Base-by-base conservation (phyloP, 2,329 filamentous ascomycete species). In the Sporothrix humicola region DNA sequence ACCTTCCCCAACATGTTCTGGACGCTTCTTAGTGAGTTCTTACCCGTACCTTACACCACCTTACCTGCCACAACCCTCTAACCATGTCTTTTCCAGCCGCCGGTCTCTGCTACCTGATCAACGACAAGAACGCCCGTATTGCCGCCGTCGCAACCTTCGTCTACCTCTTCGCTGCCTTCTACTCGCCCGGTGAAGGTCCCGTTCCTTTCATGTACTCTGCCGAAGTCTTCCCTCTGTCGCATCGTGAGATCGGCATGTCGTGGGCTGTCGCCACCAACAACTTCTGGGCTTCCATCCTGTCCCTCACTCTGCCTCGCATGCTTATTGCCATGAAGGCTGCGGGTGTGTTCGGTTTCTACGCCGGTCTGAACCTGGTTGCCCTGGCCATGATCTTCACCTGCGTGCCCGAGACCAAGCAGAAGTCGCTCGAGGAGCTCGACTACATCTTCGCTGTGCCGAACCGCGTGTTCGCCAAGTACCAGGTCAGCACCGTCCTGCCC, bases 161-260 rank as follows among this genome's bases (percentile, higher is more conserved):
- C 61, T 80, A 78, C 76, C 71, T 80, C 59, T 80, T 80, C 50
- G 74, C 75, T 20, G 77, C 77, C 26, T 79, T 78, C 68, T 80
- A 80, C 74, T 80, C 79, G 2, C 79, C 79, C 8, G 79, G 87
- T 1, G 91, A 93, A 82, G 91, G 90, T 0, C 88, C 88, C 10
- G 90, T 93, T 12, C 90, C 90, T 0, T 93, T 91, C 79, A 88
- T 89, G 0, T 93, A 92, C 81, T 87, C 86, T 2, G 90, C 91
- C 66, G 91, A 93, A 79, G 89, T 92, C 1, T 93, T 91, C 79
- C 91, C 91, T 0, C 85, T 93, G 1, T 91, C 89, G 0, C 90
- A 93, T 79, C 87, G 91, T 77, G 91, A 93, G 78, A 86, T 92
- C 37, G 91, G 91, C 73, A 93, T 93, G 76, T 75, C 74, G 1